phyloP scores from a whole-genome alignment of 495 filamentous ascomycete species.

The Trichocladium antarcticum region DNA sequence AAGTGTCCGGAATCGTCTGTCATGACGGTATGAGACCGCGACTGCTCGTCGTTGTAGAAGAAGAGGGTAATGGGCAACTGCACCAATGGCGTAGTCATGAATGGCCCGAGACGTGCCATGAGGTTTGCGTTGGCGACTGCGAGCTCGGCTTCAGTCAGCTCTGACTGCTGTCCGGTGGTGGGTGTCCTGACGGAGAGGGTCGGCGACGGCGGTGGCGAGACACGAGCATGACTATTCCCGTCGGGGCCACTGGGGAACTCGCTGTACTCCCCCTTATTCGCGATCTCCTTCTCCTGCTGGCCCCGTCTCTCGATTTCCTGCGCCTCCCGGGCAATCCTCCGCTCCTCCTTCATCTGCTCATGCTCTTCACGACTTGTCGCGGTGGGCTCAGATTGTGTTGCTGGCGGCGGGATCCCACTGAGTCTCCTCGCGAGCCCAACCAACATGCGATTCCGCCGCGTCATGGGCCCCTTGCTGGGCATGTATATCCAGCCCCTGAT shows the following conservation, averaged over 20 bases:
- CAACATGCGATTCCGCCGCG: conserved; percentile 71
- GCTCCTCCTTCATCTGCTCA: conserved; percentile 40
- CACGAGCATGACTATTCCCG: conserved; percentile 16
- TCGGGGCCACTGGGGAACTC: conserved; percentile 26
- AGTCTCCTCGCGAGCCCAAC: conserved; percentile 73
- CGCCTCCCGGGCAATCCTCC: conserved; percentile 59
- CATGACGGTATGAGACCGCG: conserved; percentile 63
- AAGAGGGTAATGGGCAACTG: conserved; percentile 73
- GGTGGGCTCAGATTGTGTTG: conserved; percentile 15
- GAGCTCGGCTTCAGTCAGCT: conserved; percentile 55
- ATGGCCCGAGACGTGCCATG: conserved; percentile 77
- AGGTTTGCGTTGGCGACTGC: conserved; percentile 72
- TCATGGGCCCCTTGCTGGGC: conserved; percentile 78
- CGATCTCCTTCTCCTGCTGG: conserved; percentile 56
- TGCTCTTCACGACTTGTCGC: conserved; percentile 26
- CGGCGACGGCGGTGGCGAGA: conserved; percentile 27
- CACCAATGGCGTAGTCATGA: conserved; percentile 68
- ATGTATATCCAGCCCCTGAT: conserved; percentile 89
- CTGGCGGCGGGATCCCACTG: conserved; percentile 69
- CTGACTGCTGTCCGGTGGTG: conserved; percentile 45
- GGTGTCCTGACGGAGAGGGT: conserved; percentile 24
- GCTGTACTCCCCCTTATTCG: conserved; percentile 50
- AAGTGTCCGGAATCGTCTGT: conserved; percentile 90
- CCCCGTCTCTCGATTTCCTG: conserved; percentile 60
- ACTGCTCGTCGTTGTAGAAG: conserved; percentile 74